Evolutionary conservation across 768 basidiomycete genomes (phyloP).

Genomic region (Amanita pseudoporphyria): DNA sequence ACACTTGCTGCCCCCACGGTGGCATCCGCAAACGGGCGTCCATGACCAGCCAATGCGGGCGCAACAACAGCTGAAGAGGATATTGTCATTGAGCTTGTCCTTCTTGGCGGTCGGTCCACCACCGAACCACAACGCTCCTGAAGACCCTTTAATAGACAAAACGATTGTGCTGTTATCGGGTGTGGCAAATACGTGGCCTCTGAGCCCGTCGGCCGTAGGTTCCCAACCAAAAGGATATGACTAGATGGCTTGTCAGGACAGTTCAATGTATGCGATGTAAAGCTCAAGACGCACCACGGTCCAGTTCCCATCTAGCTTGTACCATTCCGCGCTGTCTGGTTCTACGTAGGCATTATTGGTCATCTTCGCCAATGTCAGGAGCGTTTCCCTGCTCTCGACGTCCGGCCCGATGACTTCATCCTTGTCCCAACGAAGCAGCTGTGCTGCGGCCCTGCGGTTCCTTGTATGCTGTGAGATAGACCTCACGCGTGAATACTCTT

Average conservation of each 20-base stretch:
- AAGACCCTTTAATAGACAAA: slow-evolving; percentile 90
- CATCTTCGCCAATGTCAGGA: slow-evolving; percentile 89
- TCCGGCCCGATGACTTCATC: slow-evolving; percentile 69
- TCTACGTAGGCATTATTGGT: slow-evolving; percentile 82
- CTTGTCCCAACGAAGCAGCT: slow-evolving; percentile 58
- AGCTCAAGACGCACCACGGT: slow-evolving; percentile 35
- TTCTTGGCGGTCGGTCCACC: slow-evolving; percentile 82
- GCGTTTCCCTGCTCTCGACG: slow-evolving; percentile 61
- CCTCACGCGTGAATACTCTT: slow-evolving; percentile 32
- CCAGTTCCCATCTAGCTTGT: slow-evolving; percentile 56
- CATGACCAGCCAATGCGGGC: slow-evolving; percentile 89
- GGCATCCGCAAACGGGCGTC: slow-evolving; percentile 90
- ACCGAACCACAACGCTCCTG: slow-evolving; percentile 62
- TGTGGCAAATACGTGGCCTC: slow-evolving; percentile 87
- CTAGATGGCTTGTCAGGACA: slow-evolving; percentile 21
- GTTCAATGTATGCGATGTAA: background rate
- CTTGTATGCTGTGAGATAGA: slow-evolving; percentile 34
- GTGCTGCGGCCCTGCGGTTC: slow-evolving; percentile 15
- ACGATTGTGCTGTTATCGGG: slow-evolving; percentile 77
- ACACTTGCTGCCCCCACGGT: slow-evolving; percentile 72
- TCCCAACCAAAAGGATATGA: slow-evolving; percentile 90
- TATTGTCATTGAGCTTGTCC: slow-evolving; percentile 90
- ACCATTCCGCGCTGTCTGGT: slow-evolving; percentile 63
- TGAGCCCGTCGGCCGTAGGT: slow-evolving; percentile 75
- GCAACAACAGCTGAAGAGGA: slow-evolving; percentile 93